Base-by-base conservation (phyloP, 2,329 filamentous ascomycete species). In the Clarireedia sp. region DNA sequence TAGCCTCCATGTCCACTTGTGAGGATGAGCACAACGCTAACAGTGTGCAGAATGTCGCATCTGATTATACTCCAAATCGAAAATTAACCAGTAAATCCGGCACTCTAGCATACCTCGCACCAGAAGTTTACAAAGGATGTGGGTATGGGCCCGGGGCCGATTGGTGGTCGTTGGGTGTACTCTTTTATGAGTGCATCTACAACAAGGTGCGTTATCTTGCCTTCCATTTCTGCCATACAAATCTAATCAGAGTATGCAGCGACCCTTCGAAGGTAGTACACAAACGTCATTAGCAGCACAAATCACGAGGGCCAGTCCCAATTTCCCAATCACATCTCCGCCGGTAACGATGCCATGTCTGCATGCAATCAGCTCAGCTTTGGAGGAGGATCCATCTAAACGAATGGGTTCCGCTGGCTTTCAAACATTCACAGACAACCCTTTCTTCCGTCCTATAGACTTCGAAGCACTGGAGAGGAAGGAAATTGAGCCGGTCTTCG, bases 141-240 rank as follows among this genome's bases (percentile, higher is more conserved):
- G 94, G 94, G 40, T 99, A 99, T 68, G 85, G 88, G 58, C 83
- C 85, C 47, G 89, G 94, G 64, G 91, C 94, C 43, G 94, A 99
- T 70, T 99, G 94, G 94, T 99, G 94, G 94, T 97, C 94, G 5
- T 74, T 99, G 21, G 94, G 94, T 48, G 94, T 99, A 46, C 80
- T 95, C n/a, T 97, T 97, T 71, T 99, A 96, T 71, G 94, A 99
- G 72, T 97, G 94, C 78, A 96, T 99, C 62, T 99, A 97, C 75
- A 96, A 95, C 75, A 97, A 95, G 85, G 90, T 90, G 73, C 51
- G 78, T 68, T 51, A 45, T 17, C 12, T 33, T 23, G 21, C 51
- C 47, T 37, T 48, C 47, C 12, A 17, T 1, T n/a, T 24, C 44
- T 43, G 41, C 21, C 17, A 45, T 45, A 10, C 36, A 43, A 12